Evolutionary conservation across 345 rosid genomes (phyloP).

Genomic region (Schrenkiella parvula): DNA sequence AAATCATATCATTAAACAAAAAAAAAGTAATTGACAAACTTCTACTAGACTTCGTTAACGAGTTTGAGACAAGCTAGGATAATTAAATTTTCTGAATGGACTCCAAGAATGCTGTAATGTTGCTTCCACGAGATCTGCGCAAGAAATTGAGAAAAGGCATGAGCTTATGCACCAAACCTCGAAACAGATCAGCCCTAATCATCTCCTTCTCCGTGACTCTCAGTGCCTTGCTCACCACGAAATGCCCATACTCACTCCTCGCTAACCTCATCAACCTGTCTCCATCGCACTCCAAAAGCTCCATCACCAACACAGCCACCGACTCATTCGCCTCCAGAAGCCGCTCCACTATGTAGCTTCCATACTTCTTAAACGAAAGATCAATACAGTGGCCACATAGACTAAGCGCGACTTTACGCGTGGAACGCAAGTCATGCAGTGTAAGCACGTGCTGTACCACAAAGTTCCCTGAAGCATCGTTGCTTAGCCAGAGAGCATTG

Average conservation of each 20-base stretch:
- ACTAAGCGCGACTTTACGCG: neutral
- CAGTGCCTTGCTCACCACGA: slow-evolving; percentile 18
- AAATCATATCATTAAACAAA: too few species aligned
- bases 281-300: neutral
- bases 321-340: neutral
- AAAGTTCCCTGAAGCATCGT: slow-evolving; percentile 1
- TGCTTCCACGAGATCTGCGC: neutral
- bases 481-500: slow-evolving; percentile 1
- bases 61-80: neutral
- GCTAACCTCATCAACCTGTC: slow-evolving; percentile 16
- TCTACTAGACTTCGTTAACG: neutral
- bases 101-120: neutral
- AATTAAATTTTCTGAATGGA: neutral
- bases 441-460: slow-evolving; percentile 12
- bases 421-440: slow-evolving; percentile 1
- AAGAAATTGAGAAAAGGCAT: neutral
- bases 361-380: neutral
- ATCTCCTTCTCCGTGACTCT: neutral
- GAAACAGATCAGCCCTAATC: neutral
- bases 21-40: too few species aligned
- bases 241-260: slow-evolving; percentile 14
- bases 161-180: neutral
- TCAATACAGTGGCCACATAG: neutral
- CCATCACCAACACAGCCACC: neutral
- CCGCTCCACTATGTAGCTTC: slow-evolving; percentile 23